Base-by-base conservation (phyloP, 768 basidiomycete species). In the Suillus luteus region DNA sequence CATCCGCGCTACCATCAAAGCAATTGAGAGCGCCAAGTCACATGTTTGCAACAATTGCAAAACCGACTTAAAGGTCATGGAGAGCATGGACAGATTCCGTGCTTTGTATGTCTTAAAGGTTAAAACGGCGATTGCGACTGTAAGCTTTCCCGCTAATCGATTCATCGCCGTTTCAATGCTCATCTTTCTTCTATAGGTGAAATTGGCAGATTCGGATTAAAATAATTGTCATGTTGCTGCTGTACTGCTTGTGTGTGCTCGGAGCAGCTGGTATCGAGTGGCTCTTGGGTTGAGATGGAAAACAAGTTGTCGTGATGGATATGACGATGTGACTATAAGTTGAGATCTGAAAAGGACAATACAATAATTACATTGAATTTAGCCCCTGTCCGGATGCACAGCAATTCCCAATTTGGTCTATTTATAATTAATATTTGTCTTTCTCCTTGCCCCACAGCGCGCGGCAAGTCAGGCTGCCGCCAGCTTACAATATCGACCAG, bases 401-500 rank as follows among this genome's bases (percentile, higher is more conserved):
- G 37, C 11, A 12, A 38, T 35, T 35, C 33, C 7, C 33, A 35
- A 35, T 35, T 35, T 35, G 33, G 33, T 8, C 33, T 35, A 35
- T 35, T 35, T 35, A 2, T 31, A 31, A 31, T 31, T 8, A 7
- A 35, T 35, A 35, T 35, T 35, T 8, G 5, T 0, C 6, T 8
- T 8, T 8, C 5, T 8, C 33, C 5, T 35, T 35, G 7, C 33
- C 33, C 33, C 33, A 35, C 31, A 31, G 31, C 31, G 4, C n/a
- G n/a, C n/a, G n/a, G n/a, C n/a, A n/a, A n/a, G 72, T 4, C 3
- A 31, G 31, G 31, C 31, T 31, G 31, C 31, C 31, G 31, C 31
- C 31, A 31, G 4, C 31, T 31, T 31, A 4, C 31, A 31, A 27
- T 4, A 31, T 31, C 74, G 74, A 58, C 64, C 75, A 2, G 63